These are phyloP conservation scores for Geotrichum reessii DNA, from an alignment of 1,139 yeast species.

Conservation along the genomic window DNA sequence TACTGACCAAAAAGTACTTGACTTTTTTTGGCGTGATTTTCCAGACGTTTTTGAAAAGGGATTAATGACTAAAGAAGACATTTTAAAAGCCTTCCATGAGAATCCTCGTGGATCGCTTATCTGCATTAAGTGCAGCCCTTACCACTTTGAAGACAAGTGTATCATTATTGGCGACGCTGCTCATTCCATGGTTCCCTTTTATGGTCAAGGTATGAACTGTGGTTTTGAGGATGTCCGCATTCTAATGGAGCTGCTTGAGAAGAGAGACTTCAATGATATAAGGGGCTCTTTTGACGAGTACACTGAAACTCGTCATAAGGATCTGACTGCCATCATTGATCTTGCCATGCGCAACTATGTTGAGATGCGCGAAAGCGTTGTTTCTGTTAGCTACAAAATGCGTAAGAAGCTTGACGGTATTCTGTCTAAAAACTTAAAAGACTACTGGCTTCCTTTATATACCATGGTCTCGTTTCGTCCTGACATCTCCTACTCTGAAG, in stretches of 20 bases:
- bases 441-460: conserved; percentile 78
- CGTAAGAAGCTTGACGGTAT: conserved; percentile 64
- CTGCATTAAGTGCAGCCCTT: conserved; percentile 56
- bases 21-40: conserved; percentile 57
- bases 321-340: conserved; percentile 67
- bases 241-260: conserved; percentile 52
- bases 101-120: conserved; percentile 75
- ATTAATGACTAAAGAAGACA: conserved; percentile 56
- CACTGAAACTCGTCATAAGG: conserved; percentile 53
- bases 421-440: conserved; percentile 52
- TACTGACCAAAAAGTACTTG: conserved; percentile 39
- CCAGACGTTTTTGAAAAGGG: conserved; percentile 57
- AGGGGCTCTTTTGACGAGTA: conserved; percentile 52
- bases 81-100: conserved; percentile 47
- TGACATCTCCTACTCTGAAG: conserved; percentile 71
- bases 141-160: conserved; percentile 58
- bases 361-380: conserved; percentile 84
- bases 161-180: conserved; percentile 88
- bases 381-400: conserved; percentile 54
- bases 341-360: conserved; percentile 75
- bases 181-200: conserved; percentile 94
- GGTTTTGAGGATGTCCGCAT: conserved; percentile 87
- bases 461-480: conserved; percentile 89
- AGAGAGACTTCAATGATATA: conserved; percentile 39
- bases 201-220: conserved; percentile 96